A percentile compares a stretch with the other conserved stretches of the same genome.
phyloP scores from a whole-genome alignment of 495 filamentous ascomycete species.

The Immersiella caudata region DNA sequence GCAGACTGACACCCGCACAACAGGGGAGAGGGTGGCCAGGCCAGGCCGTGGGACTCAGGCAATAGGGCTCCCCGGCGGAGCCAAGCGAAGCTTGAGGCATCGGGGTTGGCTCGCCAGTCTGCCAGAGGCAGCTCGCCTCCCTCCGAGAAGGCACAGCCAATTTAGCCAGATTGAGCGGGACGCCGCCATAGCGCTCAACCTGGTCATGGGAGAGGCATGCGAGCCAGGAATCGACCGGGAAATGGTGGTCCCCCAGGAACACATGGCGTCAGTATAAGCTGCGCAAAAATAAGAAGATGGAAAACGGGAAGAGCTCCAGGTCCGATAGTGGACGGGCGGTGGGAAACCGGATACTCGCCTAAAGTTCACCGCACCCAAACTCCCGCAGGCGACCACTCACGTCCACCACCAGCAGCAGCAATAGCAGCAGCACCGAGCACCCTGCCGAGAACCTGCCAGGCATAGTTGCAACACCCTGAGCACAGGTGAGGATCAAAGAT shows the following conservation, averaged over 20 bases:
- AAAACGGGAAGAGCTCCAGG: slow-evolving; percentile 9
- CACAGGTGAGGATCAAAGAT: neutral
- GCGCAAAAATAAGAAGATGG: slow-evolving; percentile 11
- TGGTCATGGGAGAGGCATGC: slow-evolving; percentile 32
- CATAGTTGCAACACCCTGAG: neutral
- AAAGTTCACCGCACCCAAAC: neutral
- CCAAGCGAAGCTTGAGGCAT: slow-evolving; percentile 23
- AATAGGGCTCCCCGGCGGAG: slow-evolving; percentile 20
- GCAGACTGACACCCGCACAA: slow-evolving; percentile 14
- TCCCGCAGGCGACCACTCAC: neutral
- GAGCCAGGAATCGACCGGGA: slow-evolving; percentile 25
- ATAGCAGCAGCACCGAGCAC: neutral
- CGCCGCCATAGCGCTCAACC: slow-evolving; percentile 31
- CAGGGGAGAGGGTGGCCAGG: neutral
- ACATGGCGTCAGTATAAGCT: slow-evolving; percentile 16
- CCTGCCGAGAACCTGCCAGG: neutral
- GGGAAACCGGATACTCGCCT: slow-evolving; percentile 7
- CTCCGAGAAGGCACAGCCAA: slow-evolving; percentile 33
- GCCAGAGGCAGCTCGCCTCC: slow-evolving; percentile 23
- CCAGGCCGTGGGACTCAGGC: slow-evolving; percentile 6
- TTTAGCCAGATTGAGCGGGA: slow-evolving; percentile 41
- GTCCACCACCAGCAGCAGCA: too few species aligned
- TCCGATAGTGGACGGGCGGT: neutral
- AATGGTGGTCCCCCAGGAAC: slow-evolving; percentile 12
- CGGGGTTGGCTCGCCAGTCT: slow-evolving; percentile 22